These are phyloP conservation scores for Aspergillus homomorphus DNA, from an alignment of 495 filamentous ascomycete species.

Conservation along the genomic window DNA sequence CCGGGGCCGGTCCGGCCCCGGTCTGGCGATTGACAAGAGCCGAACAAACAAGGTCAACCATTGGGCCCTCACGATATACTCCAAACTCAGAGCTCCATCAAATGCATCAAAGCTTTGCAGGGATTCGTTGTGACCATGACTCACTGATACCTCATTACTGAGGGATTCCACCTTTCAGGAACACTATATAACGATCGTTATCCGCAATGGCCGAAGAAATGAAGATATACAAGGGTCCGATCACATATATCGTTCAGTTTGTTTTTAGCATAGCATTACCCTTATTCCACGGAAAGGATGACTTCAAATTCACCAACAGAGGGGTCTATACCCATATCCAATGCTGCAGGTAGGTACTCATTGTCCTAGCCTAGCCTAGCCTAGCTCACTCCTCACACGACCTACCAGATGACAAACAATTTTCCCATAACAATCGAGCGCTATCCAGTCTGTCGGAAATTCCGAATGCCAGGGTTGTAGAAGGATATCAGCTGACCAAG, in stretches of 20 bases:
- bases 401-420: not conserved
- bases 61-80: constrained; percentile 9
- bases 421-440: not conserved
- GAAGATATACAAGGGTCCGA: not conserved
- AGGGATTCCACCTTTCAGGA: not conserved
- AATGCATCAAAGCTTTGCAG: not conserved
- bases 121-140: not conserved
- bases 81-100: not conserved
- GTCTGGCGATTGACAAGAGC: constrained; percentile 8
- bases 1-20: constrained; percentile 34
- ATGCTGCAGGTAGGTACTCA: not conserved
- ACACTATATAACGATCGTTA: not conserved
- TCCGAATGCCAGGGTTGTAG: not conserved
- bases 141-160: not conserved
- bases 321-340: not conserved
- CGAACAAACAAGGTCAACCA: not conserved
- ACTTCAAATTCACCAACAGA: not conserved
- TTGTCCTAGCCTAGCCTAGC: not conserved
- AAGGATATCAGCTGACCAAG: not conserved
- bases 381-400: not conserved
- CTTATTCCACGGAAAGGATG: not conserved
- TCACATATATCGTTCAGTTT: not conserved
- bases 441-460: not conserved
- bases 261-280: not conserved
- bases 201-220: not conserved